Base-by-base conservation (phyloP, 1,284 basidiomycete species). In the Boletellus dicymbophilus region DNA sequence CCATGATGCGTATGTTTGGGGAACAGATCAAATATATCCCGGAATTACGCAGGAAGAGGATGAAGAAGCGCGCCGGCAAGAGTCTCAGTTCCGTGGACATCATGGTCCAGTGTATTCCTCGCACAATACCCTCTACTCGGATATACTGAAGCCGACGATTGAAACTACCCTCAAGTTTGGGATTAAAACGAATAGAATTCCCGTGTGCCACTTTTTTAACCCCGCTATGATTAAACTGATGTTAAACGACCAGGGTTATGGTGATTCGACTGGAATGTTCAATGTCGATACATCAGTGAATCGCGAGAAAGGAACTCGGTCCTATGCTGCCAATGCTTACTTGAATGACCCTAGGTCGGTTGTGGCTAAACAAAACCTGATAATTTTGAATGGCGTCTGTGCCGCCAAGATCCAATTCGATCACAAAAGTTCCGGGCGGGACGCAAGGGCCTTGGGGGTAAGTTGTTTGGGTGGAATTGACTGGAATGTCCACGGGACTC, bases 191-290 rank as follows among this genome's bases (percentile, higher is more conserved):
- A 58, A 58, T 6, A 47, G 57, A 31, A 36, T 27, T 2, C 59
- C 56, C 4, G 57, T 58, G 44, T 15, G 59, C n/a, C 16, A 28
- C 12, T 12, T 2, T 46, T 15, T 33, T 18, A 22, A n/a, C 37
- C 15, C 21, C 9, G 6, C 12, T 21, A 15, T 34, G 30, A n/a
- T 37, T 9, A 27, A 22, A 26, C 39, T 61, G 15, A 58, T 21
- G 4, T n/a, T 22, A n/a, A 28, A 27, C 2, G 12, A 3, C 4
- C 25, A 58, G 59, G 51, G 60, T 26, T 46, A 45, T 30, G 57
- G 57, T 21, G 23, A 58, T 27, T 59, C 59, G 1, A 62, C 57
- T 9, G 59, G 57, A 8, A 61, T 58, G 44, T 62, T 60, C 25
- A 58, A 58, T 21, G 42, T 51, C 8, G 59, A 62, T 36, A 50